Base-by-base conservation (phyloP, 305 asterid species). In the Euphrasia arctica region DNA sequence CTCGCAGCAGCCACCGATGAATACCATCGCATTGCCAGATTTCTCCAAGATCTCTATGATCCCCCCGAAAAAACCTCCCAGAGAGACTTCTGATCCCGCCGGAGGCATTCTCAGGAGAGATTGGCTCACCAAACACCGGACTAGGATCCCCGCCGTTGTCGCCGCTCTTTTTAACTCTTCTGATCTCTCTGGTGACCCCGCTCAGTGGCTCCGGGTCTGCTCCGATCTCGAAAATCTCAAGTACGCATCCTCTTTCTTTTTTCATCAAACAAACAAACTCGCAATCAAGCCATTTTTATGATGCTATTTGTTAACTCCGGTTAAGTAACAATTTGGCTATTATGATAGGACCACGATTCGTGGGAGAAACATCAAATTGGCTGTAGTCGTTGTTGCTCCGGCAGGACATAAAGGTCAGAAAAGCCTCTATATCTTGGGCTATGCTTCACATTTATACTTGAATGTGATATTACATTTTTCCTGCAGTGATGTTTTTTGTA, bases 151-250 rank as follows among this genome's bases (percentile, higher is more conserved):
- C 0, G 84, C 96, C 11, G 96, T 86, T 34, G 95, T 88, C 22
- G 94, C 94, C 1, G 95, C 95, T 36, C 74, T 93, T 0, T 93
- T 87, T 63, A 78, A 73, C 80, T 81, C 90, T 32, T 80, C 72
- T 61, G 77, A 90, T 65, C 83, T 93, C 54, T 83, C 82, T 5
- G 97, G 94, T 12, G 96, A 93, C 72, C 99, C 99, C 34, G 86
- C 95, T 73, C 95, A 84, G 79, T 90, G 97, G 98, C 92, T 75
- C 32, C 94, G 86, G 88, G 90, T 93, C 88, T 93, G 98, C 86
- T 75, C 79, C 74, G 85, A 93, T 75, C 87, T 93, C 60, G 98
- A 90, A n/a, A 84, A 74, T 71, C 88, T 93, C 78, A 90, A 88
- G 97, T 90, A 84, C 43, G 82, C 27, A 9, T 14, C 10, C 52